phyloP scores from a whole-genome alignment of 352 stramenopile species.

The Phytopythium vexans region DNA sequence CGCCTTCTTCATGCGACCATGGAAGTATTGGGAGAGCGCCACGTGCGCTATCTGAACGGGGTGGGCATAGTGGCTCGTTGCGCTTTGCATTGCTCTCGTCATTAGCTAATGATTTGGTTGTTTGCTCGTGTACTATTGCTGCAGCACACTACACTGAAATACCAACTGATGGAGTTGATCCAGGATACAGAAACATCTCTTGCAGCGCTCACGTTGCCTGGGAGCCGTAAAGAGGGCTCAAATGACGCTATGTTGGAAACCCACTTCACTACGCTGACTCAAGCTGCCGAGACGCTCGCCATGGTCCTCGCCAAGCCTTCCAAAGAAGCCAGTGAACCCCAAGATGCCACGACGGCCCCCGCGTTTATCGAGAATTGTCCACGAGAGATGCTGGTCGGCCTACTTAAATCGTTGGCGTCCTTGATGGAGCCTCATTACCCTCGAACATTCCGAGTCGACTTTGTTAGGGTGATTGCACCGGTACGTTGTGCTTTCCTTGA shows the following conservation, averaged over 20 bases:
- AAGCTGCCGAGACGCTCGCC: slow-evolving; percentile 18
- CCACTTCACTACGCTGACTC: too few relatives aligned
- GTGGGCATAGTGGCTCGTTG: not conserved
- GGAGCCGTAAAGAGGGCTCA: too few relatives aligned
- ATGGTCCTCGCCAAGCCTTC: slow-evolving; percentile 16
- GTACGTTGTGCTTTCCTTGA: slow-evolving; percentile 27
- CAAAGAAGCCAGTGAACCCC: too few relatives aligned
- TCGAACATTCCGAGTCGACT: slow-evolving; percentile 32
- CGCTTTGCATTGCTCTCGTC: not conserved
- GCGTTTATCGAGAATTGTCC: too few relatives aligned
- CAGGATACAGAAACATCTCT: slow-evolving; percentile 22
- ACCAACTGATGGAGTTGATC: slow-evolving; percentile 38
- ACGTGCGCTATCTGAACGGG: slow-evolving; percentile 1
- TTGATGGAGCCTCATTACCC: slow-evolving; percentile 32
- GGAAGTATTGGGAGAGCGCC: not conserved
- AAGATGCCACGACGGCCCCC: too few relatives aligned
- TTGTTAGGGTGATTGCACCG: slow-evolving; percentile 27
- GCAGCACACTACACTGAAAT: slow-evolving; percentile 43
- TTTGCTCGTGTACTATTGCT: not conserved
- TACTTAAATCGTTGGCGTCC: not conserved
- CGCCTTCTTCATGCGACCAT: slow-evolving; percentile 30
- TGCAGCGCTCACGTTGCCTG: not conserved
- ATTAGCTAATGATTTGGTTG: not conserved
- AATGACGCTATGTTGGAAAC: not conserved
- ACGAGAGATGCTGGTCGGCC: not conserved